Percentiles rank a stretch among this genome's conserved stretches.
Conservation (phyloP, 352 stramenopile species). For the Globisporangium mamillatum region DNA sequence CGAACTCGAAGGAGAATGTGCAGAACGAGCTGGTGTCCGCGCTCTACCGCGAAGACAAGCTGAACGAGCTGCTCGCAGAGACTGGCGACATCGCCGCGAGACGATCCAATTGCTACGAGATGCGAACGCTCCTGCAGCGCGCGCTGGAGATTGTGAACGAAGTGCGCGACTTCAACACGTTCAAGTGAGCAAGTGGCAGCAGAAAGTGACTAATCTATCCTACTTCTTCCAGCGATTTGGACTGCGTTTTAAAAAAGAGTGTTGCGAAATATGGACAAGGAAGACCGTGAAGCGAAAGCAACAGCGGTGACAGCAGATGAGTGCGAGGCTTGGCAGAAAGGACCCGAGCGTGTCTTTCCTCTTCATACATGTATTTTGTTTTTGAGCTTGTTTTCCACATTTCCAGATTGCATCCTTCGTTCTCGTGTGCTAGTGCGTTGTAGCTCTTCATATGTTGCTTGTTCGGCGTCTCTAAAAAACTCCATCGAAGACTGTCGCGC, state of each 20-base stretch:
- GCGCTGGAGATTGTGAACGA: slow-evolving; percentile 98
- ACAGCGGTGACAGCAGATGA: neutral
- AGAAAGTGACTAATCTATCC: slow-evolving; percentile 15
- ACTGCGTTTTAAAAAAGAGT: slow-evolving; percentile 1
- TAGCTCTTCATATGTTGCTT: neutral
- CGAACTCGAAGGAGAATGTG: slow-evolving; percentile 94
- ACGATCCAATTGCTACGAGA: slow-evolving; percentile 95
- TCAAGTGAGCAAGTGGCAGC: slow-evolving; percentile 74
- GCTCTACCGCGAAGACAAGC: slow-evolving; percentile 96
- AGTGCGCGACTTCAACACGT: slow-evolving; percentile 97
- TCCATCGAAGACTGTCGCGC: slow-evolving; percentile 6
- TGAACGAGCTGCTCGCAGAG: slow-evolving; percentile 95
- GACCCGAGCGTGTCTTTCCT: neutral
- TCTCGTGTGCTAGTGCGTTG: neutral
- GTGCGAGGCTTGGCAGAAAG: neutral
- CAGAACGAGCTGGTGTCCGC: slow-evolving; percentile 97
- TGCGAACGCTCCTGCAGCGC: slow-evolving; percentile 94
- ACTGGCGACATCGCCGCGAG: slow-evolving; percentile 93
- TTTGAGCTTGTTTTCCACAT: slow-evolving; percentile 8
- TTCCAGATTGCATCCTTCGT: neutral
- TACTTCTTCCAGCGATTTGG: neutral
- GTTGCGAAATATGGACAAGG: neutral
- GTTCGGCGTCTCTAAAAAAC: slow-evolving; percentile 12
- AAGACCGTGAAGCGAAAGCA: neutral
- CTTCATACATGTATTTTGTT: slow-evolving; percentile 20